A percentile compares a stretch with the other conserved stretches of the same genome.
phyloP scores from a whole-genome alignment of 2,329 filamentous ascomycete genomes.

The Neofusicoccum sp. region DNA sequence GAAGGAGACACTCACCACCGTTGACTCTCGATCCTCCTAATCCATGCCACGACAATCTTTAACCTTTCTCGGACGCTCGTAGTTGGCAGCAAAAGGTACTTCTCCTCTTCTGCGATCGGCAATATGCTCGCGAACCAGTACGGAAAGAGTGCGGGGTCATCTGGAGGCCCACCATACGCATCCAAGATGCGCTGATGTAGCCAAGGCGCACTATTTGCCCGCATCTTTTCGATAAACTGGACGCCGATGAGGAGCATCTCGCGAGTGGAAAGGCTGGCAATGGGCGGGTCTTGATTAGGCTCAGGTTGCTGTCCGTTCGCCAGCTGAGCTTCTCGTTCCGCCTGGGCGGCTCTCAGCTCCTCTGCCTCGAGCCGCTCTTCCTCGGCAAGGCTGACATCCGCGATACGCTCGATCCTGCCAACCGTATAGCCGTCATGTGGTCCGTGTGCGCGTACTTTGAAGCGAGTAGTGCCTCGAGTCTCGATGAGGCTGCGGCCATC shows the following conservation, averaged over 20 bases:
- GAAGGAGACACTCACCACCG: constrained; percentile 63
- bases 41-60: constrained; percentile 82
- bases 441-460: constrained; percentile 67
- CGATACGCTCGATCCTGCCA: constrained; percentile 73
- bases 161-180: constrained; percentile 76
- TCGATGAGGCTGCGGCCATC: constrained; percentile 84
- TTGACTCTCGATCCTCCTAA: constrained; percentile 69
- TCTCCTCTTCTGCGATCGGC: constrained; percentile 75
- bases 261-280: constrained; percentile 68
- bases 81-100: constrained; percentile 73
- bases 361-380: constrained; percentile 75
- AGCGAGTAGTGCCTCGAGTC: constrained; percentile 74
- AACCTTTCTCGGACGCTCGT: constrained; percentile 77
- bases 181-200: constrained; percentile 70
- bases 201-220: constrained; percentile 71
- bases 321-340: constrained; percentile 17
- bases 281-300: constrained; percentile 11
- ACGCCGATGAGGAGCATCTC: constrained; percentile 67
- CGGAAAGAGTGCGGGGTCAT: constrained; percentile 75
- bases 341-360: constrained; percentile 57
- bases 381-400: constrained; percentile 79
- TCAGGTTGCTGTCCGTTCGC: constrained; percentile 19
- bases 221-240: constrained; percentile 71
- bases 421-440: constrained; percentile 76
- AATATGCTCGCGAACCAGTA: constrained; percentile 90